Evolutionary conservation across 2,329 filamentous ascomycete species (phyloP).

Genomic region (Aspergillus sp.): DNA sequence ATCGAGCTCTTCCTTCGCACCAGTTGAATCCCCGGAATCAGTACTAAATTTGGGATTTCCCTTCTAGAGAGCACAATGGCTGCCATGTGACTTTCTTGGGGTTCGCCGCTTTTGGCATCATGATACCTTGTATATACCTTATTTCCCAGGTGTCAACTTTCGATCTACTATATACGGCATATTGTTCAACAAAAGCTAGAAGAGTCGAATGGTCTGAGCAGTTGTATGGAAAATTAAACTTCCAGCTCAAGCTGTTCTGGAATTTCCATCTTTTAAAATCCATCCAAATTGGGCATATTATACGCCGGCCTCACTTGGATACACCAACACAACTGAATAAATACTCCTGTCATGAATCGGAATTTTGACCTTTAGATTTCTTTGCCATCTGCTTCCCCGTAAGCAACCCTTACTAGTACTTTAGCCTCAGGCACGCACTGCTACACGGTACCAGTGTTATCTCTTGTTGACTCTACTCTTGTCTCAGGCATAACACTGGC

Average conservation of each 20-base stretch:
- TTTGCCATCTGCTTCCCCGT: neutral
- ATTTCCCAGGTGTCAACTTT: neutral
- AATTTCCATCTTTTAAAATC: too few relatives aligned
- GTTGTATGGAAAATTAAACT: neutral
- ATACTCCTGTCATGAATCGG: too few relatives aligned
- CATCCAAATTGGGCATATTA: too few relatives aligned
- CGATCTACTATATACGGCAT: neutral
- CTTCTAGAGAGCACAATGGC: neutral
- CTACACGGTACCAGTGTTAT: neutral
- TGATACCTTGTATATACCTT: neutral
- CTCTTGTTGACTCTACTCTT: neutral
- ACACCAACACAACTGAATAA: too few relatives aligned
- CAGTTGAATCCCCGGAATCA: neutral
- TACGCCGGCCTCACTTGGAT: too few relatives aligned
- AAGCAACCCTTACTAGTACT: neutral
- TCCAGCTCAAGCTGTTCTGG: too few relatives aligned
- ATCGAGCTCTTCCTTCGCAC: neutral
- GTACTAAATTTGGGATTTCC: neutral
- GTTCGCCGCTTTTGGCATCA: neutral
- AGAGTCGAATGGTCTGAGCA: neutral
- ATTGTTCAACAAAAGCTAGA: neutral
- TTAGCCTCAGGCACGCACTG: neutral
- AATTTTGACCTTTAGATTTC: neutral
- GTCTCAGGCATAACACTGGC: neutral
- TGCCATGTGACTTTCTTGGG: neutral